These are phyloP conservation scores for Pseudogymnoascus sp. DNA, from an alignment of 2,329 filamentous ascomycete species.

Conservation along the genomic window DNA sequence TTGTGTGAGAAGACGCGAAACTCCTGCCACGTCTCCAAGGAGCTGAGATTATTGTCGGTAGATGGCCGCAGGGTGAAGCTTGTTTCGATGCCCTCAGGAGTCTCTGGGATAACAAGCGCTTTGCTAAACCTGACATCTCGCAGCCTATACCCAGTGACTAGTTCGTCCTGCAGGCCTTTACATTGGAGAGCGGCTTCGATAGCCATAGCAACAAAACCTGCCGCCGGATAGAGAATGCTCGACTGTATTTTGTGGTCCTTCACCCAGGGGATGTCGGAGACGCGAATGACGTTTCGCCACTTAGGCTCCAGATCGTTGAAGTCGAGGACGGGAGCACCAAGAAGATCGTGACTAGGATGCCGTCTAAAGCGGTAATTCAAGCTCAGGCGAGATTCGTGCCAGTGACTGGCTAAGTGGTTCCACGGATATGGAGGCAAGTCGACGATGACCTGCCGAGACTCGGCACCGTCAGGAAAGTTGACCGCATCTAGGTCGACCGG, in stretches of 20 bases:
- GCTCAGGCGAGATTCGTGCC: constrained; percentile 45
- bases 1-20: constrained; percentile 21
- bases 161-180: too few relatives aligned
- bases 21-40: constrained; percentile 12
- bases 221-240: constrained; percentile 42
- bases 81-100: constrained; percentile 20
- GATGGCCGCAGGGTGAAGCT: constrained; percentile 17
- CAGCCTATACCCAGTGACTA: constrained; percentile 9
- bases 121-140: constrained; percentile 23
- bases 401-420: constrained; percentile 45
- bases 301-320: constrained; percentile 16
- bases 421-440: constrained; percentile 45
- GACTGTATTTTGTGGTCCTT: constrained; percentile 44
- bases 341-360: constrained; percentile 41
- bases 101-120: constrained; percentile 18
- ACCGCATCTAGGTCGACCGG: not conserved
- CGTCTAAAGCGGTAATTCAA: constrained; percentile 37
- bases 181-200: constrained; percentile 32
- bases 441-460: constrained; percentile 22
- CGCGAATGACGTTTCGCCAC: constrained; percentile 24
- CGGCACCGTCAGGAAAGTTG: not conserved
- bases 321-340: constrained; percentile 31
- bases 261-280: constrained; percentile 43
- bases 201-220: constrained; percentile 43
- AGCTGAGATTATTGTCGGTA: constrained; percentile 14